These are phyloP conservation scores for Myxozyma kluyveri DNA, from an alignment of 805 yeast species.

Conservation along the genomic window DNA sequence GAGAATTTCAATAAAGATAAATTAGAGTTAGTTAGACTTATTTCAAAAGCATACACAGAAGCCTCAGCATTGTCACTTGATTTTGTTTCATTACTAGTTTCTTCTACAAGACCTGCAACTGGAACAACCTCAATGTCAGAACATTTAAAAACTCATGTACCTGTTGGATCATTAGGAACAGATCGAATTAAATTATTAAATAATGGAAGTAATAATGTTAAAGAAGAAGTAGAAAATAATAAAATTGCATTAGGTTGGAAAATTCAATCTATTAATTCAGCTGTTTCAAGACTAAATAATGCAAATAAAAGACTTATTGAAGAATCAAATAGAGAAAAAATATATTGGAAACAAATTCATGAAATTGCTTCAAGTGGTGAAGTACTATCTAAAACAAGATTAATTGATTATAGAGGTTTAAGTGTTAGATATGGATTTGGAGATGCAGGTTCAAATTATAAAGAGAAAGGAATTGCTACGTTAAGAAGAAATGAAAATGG, in stretches of 20 bases:
- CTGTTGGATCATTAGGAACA: conserved; percentile 64
- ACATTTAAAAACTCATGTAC: conserved; percentile 67
- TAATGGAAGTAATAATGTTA: no score
- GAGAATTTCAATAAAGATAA: conserved; percentile 33
- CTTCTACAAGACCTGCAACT: conserved; percentile 78
- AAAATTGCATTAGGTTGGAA: conserved; percentile 80
- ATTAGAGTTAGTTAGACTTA: conserved; percentile 31
- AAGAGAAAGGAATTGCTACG: conserved; percentile 73
- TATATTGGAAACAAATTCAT: conserved; percentile 60
- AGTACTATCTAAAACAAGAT: conserved; percentile 64
- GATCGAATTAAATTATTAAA: conserved; percentile 33
- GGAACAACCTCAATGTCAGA: conserved; percentile 88
- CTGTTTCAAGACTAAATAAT: conserved; percentile 50
- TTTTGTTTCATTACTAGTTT: conserved; percentile 76
- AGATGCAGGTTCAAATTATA: conserved; percentile 80
- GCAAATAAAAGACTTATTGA: conserved; percentile 52
- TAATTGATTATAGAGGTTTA: conserved; percentile 54
- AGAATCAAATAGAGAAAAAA: conserved; percentile 60
- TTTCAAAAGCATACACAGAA: conserved; percentile 70
- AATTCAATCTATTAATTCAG: conserved; percentile 58
- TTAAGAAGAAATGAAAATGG: conserved; percentile 54
- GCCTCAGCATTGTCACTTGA: conserved; percentile 77
- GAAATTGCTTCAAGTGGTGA: conserved; percentile 50
- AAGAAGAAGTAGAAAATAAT: conserved; percentile 36
- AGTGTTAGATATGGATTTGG: conserved; percentile 89